Conservation (phyloP, 768 basidiomycete species). For the Pseudohyphozyma bogoriensis region DNA sequence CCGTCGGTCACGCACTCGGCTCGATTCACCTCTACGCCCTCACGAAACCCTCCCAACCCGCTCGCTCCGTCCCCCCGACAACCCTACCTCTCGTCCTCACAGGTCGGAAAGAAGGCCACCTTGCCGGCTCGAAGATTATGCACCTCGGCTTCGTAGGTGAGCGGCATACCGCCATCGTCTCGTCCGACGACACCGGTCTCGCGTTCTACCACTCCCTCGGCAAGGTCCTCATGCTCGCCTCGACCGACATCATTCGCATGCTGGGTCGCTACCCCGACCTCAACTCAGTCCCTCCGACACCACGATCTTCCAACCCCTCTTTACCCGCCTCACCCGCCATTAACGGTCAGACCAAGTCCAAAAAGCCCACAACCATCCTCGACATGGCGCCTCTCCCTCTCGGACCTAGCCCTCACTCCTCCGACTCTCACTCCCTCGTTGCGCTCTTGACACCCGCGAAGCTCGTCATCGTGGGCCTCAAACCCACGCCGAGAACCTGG, state of each 20-base stretch:
- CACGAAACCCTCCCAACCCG: slow-evolving; percentile 49
- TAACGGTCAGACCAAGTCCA: neutral
- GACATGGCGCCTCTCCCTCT: slow-evolving; percentile 72
- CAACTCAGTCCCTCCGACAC: slow-evolving; percentile 1
- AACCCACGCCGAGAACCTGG: slow-evolving; percentile 87
- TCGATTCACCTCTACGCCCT: slow-evolving; percentile 79
- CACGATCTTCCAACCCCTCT: slow-evolving; percentile 3
- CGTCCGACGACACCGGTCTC: slow-evolving; percentile 78
- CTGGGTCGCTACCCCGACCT: slow-evolving; percentile 74
- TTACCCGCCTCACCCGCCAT: neutral
- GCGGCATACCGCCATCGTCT: slow-evolving; percentile 83
- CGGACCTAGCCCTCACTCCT: slow-evolving; percentile 59
- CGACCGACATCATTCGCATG: slow-evolving; percentile 84
- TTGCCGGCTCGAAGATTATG: slow-evolving; percentile 66
- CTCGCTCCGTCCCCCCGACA: slow-evolving; percentile 60
- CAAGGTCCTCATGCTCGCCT: slow-evolving; percentile 87
- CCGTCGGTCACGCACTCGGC: slow-evolving; percentile 73
- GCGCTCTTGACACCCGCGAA: slow-evolving; percentile 84
- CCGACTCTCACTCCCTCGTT: slow-evolving; percentile 67
- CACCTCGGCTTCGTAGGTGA: slow-evolving; percentile 78
- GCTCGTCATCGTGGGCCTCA: slow-evolving; percentile 82
- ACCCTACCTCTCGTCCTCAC: slow-evolving; percentile 57
- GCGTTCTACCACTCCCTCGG: slow-evolving; percentile 93
- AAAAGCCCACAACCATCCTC: slow-evolving; percentile 51
- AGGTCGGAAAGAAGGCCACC: slow-evolving; percentile 75